These are phyloP conservation scores for Wallemia mellicola DNA, from an alignment of 1,284 basidiomycete species.

Conservation along the genomic window DNA sequence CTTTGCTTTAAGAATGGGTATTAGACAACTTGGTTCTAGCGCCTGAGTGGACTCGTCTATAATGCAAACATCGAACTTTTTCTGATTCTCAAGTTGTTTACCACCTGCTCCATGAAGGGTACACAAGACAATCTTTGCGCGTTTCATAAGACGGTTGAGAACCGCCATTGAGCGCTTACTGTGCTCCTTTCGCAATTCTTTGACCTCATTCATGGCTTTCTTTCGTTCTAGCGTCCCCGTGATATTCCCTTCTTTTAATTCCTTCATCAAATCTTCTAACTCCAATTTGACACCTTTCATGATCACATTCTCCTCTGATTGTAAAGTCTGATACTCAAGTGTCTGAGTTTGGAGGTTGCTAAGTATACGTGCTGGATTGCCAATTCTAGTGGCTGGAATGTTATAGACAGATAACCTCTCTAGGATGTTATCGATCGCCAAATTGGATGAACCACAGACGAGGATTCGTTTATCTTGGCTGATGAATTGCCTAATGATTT, in stretches of 20 bases:
- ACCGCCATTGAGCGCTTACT: slow-evolving; percentile 59
- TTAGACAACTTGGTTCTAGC: slow-evolving; percentile 86
- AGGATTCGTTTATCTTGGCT: slow-evolving; percentile 25
- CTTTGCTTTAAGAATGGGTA: slow-evolving; percentile 63
- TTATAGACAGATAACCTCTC: slow-evolving; percentile 30
- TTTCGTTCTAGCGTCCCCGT: slow-evolving; percentile 30
- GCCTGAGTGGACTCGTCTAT: slow-evolving; percentile 90
- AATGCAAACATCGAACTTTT: slow-evolving; percentile 62
- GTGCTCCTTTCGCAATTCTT: slow-evolving; percentile 72
- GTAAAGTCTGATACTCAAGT: slow-evolving; percentile 53
- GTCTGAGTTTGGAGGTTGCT: slow-evolving; percentile 43
- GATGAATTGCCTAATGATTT: slow-evolving; percentile 45
- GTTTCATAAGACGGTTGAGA: slow-evolving; percentile 40
- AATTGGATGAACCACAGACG: slow-evolving; percentile 68
- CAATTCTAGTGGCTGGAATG: slow-evolving; percentile 35
- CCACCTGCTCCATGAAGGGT: slow-evolving; percentile 79
- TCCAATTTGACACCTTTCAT: slow-evolving; percentile 61
- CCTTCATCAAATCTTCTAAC: slow-evolving; percentile 32
- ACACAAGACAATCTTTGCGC: slow-evolving; percentile 55
- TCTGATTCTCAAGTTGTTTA: slow-evolving; percentile 37
- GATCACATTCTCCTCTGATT: slow-evolving; percentile 45
- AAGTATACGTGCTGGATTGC: slow-evolving; percentile 79
- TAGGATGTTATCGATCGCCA: slow-evolving; percentile 71
- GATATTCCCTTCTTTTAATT: slow-evolving; percentile 28
- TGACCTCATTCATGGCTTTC: slow-evolving; percentile 73